Evolutionary conservation across 768 basidiomycete genomes (phyloP).

Genomic region (Lentinus tigrinus): DNA sequence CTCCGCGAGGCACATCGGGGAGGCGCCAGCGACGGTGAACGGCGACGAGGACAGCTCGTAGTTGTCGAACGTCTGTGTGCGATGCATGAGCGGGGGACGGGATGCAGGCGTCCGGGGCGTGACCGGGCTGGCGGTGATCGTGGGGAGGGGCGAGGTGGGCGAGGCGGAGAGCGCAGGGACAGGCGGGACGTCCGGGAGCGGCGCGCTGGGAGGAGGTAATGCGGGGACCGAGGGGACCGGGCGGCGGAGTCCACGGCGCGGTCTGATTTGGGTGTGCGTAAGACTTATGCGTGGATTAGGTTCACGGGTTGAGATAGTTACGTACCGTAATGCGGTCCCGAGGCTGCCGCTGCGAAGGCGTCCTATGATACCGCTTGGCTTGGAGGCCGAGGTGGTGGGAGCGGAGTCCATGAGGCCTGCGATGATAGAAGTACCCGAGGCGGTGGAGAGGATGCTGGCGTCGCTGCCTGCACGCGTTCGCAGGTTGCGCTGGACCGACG

Average conservation of each 20-base stretch:
- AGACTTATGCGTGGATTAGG: background rate
- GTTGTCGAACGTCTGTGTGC: constrained; percentile 22
- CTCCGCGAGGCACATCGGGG: constrained; percentile 4
- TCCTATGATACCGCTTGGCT: constrained; percentile 45
- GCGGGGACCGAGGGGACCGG: constrained; percentile 16
- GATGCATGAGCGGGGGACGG: constrained; percentile 18
- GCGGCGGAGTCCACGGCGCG: constrained; percentile 15
- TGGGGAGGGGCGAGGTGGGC: constrained; percentile 1
- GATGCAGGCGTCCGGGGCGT: constrained; percentile 1
- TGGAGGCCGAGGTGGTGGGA: background rate
- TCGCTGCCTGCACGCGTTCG: constrained; percentile 50
- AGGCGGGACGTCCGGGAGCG: constrained; percentile 18
- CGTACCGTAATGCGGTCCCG: constrained; percentile 33
- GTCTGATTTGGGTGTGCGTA: background rate
- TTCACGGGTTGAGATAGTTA: background rate
- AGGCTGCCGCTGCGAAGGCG: constrained; percentile 58
- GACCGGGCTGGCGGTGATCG: constrained; percentile 4
- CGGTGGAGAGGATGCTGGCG: constrained; percentile 20
- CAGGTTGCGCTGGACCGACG: constrained; percentile 45
- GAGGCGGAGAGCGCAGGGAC: background rate
- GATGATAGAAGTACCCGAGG: constrained; percentile 21
- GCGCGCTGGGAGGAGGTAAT: constrained; percentile 18
- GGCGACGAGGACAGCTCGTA: constrained; percentile 7
- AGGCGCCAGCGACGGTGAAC: constrained; percentile 5
- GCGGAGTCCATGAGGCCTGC: constrained; percentile 31